These are phyloP conservation scores for Arabidopsis thaliana DNA, from an alignment of 345 rosid genomes.

Conservation along the genomic window TAIR10.1 NC_003070.9:20298501-20299000, in stretches of 20 bases:
- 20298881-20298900: constrained; percentile 82
- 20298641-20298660: constrained; percentile 36
- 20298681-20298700: constrained; percentile 37
- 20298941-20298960: constrained; percentile 63
- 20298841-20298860: constrained; percentile 80
- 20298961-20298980: constrained; percentile 71
- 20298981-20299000: constrained; percentile 87
- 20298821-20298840: constrained; percentile 79
- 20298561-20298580: constrained; percentile 68
- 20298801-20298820: constrained; percentile 64
- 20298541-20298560: constrained; percentile 65
- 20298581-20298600: constrained; percentile 42
- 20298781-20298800: neutral
- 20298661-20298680: constrained; percentile 33
- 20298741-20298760: neutral
- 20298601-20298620: constrained; percentile 15
- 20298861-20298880: constrained; percentile 65
- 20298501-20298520: constrained; percentile 52
- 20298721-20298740: constrained; percentile 2
- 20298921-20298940: constrained; percentile 54
- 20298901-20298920: constrained; percentile 83
- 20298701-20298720: constrained; percentile 51
- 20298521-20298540: constrained; percentile 61
- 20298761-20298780: neutral
- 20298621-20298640: constrained; percentile 42